phyloP scores from a whole-genome alignment of 140 eudicot species.

The Stevia rebaudiana region DNA sequence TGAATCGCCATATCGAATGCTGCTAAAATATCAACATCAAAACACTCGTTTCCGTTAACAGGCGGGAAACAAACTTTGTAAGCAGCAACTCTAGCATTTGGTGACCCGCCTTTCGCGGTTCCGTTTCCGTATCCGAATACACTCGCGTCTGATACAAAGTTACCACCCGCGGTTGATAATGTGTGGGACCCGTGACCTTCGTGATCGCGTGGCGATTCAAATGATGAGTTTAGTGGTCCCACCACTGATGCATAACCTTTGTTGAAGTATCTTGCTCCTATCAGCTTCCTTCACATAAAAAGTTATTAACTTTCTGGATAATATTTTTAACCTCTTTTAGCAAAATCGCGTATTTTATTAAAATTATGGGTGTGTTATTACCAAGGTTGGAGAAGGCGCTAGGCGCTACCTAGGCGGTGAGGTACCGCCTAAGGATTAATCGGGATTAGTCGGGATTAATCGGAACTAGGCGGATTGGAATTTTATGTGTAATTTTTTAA shows the following conservation, averaged over 20 bases:
- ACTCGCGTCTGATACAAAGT: conserved; percentile 62
- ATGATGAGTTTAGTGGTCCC: conserved; percentile 50
- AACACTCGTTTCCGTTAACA: conserved; percentile 65
- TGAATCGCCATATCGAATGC: conserved; percentile 81
- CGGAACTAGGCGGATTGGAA: too few relatives aligned
- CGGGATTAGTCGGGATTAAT: too few relatives aligned
- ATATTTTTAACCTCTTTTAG: too few relatives aligned
- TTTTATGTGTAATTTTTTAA: too few relatives aligned
- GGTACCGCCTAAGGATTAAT: too few relatives aligned
- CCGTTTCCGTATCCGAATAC: conserved; percentile 83
- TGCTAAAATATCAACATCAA: conserved; percentile 84
- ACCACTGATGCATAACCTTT: conserved; percentile 63
- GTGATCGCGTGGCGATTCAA: conserved; percentile 55
- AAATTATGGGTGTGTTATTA: too few relatives aligned
- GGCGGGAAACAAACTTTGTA: conserved; percentile 95
- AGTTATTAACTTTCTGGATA: not conserved
- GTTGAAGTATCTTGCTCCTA: conserved; percentile 93
- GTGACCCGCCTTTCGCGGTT: conserved; percentile 95
- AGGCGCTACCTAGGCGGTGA: too few relatives aligned
- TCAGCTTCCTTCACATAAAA: conserved; percentile 60
- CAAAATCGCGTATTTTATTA: too few relatives aligned
- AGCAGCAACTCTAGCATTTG: conserved; percentile 78
- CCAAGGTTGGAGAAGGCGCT: too few relatives aligned
- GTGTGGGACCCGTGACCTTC: conserved; percentile 97
- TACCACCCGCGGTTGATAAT: conserved; percentile 87